Base-by-base conservation (phyloP, 2,329 filamentous ascomycete genomes). In the Aspergillus spinulosporus region DNA sequence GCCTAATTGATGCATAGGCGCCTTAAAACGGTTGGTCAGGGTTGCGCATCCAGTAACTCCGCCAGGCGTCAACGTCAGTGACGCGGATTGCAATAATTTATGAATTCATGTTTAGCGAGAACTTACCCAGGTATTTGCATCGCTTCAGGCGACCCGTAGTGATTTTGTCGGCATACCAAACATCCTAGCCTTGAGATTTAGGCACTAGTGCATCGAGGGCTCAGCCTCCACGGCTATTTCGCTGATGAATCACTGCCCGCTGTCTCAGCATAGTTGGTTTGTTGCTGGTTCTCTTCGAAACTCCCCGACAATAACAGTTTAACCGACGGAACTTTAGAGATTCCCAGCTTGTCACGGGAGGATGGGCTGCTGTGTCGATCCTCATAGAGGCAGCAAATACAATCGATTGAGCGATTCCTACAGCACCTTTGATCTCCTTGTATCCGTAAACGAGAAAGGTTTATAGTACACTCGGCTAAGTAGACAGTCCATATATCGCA, bases 131-230 rank as follows among this genome's bases (percentile, higher is more conserved):
- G 26, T 21, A 31, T 44, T 60, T 45, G 44, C 32, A 37, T 56
- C 48, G 48, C 57, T 49, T 59, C 48, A 52, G 49, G 52, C 29
- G 56, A 39, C 44, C 44, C 44, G 50, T 34, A 44, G 21, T 49
- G 49, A 42, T 53, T 44, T 42, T 47, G 46, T 45, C 51, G 15
- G 31, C 49, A 43, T 50, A 32, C 40, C 48, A 42, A 45, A 21
- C n/a, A 26, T 50, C 37, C 42, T 39, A 34, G 39, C 52, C 37
- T 49, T 56, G 47, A 36, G 32, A 40, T 56, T 61, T 57, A 61
- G 61, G 59, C 55, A 62, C 34, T 47, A 59, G 49, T 62, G 61
- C 61, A 52, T 58, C 21, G 34, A 34, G 37, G 34, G 43, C 39
- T 44, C 31, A 37, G 37, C 52, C 40, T 31, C 37, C 28, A 26